Evolutionary conservation across 2,329 filamentous ascomycete genomes (phyloP), one percentile per base, ranked within the genome.

Genomic region (Alternaria triticina): DNA sequence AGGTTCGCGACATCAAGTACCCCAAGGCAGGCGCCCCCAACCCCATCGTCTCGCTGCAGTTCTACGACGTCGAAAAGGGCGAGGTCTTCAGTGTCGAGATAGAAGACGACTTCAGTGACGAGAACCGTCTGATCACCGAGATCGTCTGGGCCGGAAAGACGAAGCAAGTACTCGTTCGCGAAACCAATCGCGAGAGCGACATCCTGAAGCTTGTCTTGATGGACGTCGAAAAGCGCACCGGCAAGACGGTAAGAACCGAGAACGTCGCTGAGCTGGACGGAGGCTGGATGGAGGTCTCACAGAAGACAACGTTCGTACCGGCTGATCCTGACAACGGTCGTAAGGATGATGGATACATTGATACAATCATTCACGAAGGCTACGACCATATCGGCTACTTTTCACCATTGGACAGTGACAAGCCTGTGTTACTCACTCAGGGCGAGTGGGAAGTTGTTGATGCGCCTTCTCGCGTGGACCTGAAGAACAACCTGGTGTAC

Each of bases 341-440:
- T 22, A 84, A 87, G 2, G 81, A 95, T 6, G 94, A 97, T 79
- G 96, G 96, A 22, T 99, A 99, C 74, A 90, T 99, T 65, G 96
- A 99, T 79, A 94, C 91, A 0, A 84, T 98, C 62, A 91, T 98
- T 59, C 86, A 96, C 74, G 87, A 97, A 20, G 90, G 94, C 59
- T 93, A 92, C 71, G 93, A 98, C 71, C 96, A 99, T 73, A 83
- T 99, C 54, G 96, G 91, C 0, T 98, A 98, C 81, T 99, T 97
- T 77, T 90, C 91, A 0, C 95, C 96, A 3, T 81, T 98, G 56
- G 92, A 98, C 71, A 94, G 90, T 70, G 84, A 91, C 0, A 84
- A 91, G n/a, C 94, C 96, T 6, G 82, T 92, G 50, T 88, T 97
- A 84, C 88, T 99, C 44, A 99, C 96, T 0, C 89, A 91, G 40